These are phyloP conservation scores for Gastrolobium villosum DNA, from an alignment of 306 rosid species.

Conservation along the genomic window DNA sequence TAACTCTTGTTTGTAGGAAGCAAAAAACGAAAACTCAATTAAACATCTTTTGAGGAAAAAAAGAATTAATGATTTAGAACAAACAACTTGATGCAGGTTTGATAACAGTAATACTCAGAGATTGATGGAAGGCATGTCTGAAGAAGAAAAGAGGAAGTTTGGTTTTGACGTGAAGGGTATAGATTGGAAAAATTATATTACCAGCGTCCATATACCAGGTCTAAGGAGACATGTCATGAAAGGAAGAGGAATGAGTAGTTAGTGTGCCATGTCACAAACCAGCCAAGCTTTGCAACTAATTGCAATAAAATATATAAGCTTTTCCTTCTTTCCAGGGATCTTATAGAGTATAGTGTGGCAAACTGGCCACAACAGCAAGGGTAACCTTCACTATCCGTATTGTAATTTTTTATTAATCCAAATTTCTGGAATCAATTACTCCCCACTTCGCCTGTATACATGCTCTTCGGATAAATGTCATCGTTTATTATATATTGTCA, in stretches of 20 bases:
- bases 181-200: slow-evolving; percentile 76
- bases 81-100: slow-evolving; percentile 59
- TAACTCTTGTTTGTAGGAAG: slow-evolving; percentile 36
- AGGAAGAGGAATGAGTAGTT: slow-evolving; percentile 63
- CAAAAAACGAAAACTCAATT: not conserved
- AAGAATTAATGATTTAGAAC: slow-evolving; percentile 8
- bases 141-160: slow-evolving; percentile 71
- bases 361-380: not conserved
- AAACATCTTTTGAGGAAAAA: not conserved
- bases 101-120: slow-evolving; percentile 73
- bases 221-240: slow-evolving; percentile 78
- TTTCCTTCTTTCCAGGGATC: not conserved
- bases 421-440: slow-evolving; percentile 37
- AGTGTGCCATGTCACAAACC: not conserved
- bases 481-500: too few species aligned
- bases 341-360: slow-evolving; percentile 9
- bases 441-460: not conserved
- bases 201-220: slow-evolving; percentile 78
- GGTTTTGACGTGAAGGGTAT: slow-evolving; percentile 75
- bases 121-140: slow-evolving; percentile 71
- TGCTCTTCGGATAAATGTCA: not conserved
- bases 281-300: slow-evolving; percentile 37
- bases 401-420: slow-evolving; percentile 48
- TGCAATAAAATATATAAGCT: slow-evolving; percentile 42
- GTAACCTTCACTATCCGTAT: slow-evolving; percentile 33